A percentile compares a stretch with the other conserved stretches of the same genome.
Conservation (phyloP, 306 rosid species). For the Citrullus mucosospermus region DNA sequence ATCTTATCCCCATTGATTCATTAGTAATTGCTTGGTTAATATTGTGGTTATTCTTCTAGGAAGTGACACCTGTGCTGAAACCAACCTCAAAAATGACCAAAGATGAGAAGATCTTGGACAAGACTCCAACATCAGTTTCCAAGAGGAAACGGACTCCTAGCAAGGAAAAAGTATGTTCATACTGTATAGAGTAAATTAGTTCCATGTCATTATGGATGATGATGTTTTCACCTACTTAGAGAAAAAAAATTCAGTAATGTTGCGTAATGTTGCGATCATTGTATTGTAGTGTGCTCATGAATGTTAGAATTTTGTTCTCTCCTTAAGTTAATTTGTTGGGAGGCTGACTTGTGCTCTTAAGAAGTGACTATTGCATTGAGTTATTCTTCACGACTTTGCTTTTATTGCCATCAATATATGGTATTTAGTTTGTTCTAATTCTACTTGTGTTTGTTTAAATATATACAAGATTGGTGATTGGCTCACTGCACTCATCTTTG, state of each 20-base stretch:
- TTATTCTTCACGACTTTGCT: neutral
- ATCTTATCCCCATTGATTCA: neutral
- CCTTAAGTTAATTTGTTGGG: neutral
- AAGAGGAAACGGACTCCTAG: constrained; percentile 61
- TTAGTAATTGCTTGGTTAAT: neutral
- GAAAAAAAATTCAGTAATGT: neutral
- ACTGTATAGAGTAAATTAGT: neutral
- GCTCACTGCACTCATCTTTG: neutral
- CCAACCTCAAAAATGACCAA: constrained; percentile 33
- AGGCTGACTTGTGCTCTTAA: neutral
- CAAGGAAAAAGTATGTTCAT: constrained; percentile 42
- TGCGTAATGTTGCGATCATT: neutral
- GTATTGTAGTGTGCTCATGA: neutral
- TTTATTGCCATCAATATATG: neutral
- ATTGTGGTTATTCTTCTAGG: constrained; percentile 24
- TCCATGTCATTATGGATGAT: neutral
- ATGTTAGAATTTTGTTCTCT: neutral
- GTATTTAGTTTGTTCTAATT: neutral
- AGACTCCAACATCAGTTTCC: constrained; percentile 39
- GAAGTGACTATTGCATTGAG: neutral
- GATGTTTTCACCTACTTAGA: neutral
- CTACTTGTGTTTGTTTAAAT: neutral
- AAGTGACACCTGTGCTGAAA: constrained; percentile 31
- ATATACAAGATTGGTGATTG: neutral
- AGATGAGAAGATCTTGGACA: constrained; percentile 27